Evolutionary conservation across 2,329 filamentous ascomycete species (phyloP), one percentile per base, ranked within the genome.

Genomic region (Phialophora tarda): DNA sequence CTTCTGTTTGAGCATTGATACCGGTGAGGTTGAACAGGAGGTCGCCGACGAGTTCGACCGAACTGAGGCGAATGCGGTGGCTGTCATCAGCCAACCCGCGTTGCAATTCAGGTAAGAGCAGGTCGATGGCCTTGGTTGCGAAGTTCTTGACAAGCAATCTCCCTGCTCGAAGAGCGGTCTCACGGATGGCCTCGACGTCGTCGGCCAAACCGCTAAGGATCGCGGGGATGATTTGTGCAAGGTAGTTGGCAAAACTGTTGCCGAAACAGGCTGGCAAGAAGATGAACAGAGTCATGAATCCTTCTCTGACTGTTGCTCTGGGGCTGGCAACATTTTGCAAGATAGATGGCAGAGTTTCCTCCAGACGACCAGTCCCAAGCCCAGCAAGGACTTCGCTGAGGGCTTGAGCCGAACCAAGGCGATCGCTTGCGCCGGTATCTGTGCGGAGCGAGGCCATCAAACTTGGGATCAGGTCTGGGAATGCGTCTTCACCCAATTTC

Each of bases 231-330:
- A 99, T 97, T 76, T 89, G 93, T 80, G 89, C 92, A 68, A 99
- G 89, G 76, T 99, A 99, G 76, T 92, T 93, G 73, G 95, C 91
- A 75, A 99, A 99, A 78, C 93, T 96, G 84, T 99, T 99, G 75
- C 95, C 95, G 74, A 99, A 99, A 81, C 95, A 99, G 61, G 97
- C 95, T 12, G 95, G 95, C 81, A 99, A 88, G 86, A 97, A 99
- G 72, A 99, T 98, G 81, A 99, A 99, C 48, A 99, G 86, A 7
- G 95, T 97, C 95, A 99, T 99, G 82, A 99, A 99, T 54, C 95
- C 95, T 83, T 99, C 95, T 74, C 95, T 89, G 70, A 99, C 92
- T 62, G 93, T 88, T 21, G 95, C 78, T 79, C 97, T 97, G 72
- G 90, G 88, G 74, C 94, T 98, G 72, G 92, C 89, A 71, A 97